Evolutionary conservation across 1,139 yeast genomes (phyloP).

Genomic region (Protomyces pachydermus): DNA sequence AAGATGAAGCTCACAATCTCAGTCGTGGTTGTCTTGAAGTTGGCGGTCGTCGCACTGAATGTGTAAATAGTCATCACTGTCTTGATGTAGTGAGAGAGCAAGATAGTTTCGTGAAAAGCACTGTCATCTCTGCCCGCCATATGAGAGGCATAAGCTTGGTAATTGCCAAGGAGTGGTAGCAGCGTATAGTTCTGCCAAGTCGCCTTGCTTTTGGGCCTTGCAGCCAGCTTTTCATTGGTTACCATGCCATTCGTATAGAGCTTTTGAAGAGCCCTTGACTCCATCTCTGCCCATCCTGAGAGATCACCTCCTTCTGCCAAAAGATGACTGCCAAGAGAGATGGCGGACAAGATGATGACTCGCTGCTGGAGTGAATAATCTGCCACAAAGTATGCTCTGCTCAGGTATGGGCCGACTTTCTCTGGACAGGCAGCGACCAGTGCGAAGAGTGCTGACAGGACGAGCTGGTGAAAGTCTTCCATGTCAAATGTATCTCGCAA

Average conservation of each 20-base stretch:
- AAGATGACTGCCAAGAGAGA: constrained; percentile 9
- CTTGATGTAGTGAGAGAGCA: constrained; percentile 6
- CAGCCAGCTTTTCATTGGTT: neutral
- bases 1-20: constrained; percentile 7
- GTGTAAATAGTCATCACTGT: constrained; percentile 2
- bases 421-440: constrained; percentile 14
- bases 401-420: constrained; percentile 8
- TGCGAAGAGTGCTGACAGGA: constrained; percentile 8
- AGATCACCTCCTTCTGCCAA: neutral
- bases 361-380: constrained; percentile 21
- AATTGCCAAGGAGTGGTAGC: constrained; percentile 16
- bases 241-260: neutral
- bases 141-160: constrained; percentile 7
- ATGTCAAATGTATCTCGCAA: constrained; percentile 18
- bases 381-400: constrained; percentile 8
- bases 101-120: constrained; percentile 9
- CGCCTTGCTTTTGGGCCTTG: neutral
- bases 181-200: neutral
- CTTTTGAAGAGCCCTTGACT: neutral
- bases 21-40: constrained; percentile 1
- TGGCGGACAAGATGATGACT: constrained; percentile 8
- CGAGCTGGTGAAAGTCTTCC: constrained; percentile 13
- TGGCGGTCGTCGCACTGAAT: neutral
- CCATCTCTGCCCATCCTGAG: neutral
- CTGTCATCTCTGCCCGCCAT: constrained; percentile 3